A percentile compares a stretch with the other conserved stretches of the same genome.
Conservation (phyloP, 2,329 filamentous ascomycete species). For the Nothophoma quercina region DNA sequence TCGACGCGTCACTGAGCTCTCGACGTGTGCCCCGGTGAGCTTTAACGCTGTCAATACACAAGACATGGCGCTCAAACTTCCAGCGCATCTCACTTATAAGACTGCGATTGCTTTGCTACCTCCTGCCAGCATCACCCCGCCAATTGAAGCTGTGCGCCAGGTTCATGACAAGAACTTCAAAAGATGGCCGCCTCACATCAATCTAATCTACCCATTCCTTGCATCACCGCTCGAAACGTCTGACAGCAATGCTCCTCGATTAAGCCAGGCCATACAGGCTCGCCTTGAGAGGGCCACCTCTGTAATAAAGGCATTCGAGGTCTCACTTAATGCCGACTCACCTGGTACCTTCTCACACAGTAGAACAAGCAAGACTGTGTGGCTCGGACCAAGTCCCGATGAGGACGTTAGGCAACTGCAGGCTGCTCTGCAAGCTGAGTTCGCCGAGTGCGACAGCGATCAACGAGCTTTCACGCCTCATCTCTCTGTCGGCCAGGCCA, state of each 20-base stretch:
- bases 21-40: too few species aligned
- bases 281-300: conserved; percentile 32
- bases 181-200: conserved; percentile 44
- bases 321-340: conserved; percentile 29
- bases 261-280: conserved; percentile 29
- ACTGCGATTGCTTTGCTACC: conserved; percentile 37
- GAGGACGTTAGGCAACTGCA: conserved; percentile 29
- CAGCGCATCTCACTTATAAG: conserved; percentile 37
- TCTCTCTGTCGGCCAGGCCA: conserved; percentile 38
- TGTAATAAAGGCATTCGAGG: conserved; percentile 26
- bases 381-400: conserved; percentile 29
- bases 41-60: background rate
- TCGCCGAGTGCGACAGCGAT: conserved; percentile 32
- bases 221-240: conserved; percentile 24
- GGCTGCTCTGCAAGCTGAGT: conserved; percentile 35
- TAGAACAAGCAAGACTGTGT: conserved; percentile 33
- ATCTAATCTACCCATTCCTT: conserved; percentile 43
- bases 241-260: conserved; percentile 4
- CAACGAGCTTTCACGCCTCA: conserved; percentile 34
- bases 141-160: conserved; percentile 37
- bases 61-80: conserved; percentile 23
- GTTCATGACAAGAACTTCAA: conserved; percentile 35
- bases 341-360: conserved; percentile 29
- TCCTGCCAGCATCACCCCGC: conserved; percentile 27
- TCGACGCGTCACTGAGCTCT: background rate